A percentile compares a stretch with the other conserved stretches of the same genome.
phyloP scores from a whole-genome alignment of 371 early-diverging fungal species.

The Mucor circinelloides region DNA sequence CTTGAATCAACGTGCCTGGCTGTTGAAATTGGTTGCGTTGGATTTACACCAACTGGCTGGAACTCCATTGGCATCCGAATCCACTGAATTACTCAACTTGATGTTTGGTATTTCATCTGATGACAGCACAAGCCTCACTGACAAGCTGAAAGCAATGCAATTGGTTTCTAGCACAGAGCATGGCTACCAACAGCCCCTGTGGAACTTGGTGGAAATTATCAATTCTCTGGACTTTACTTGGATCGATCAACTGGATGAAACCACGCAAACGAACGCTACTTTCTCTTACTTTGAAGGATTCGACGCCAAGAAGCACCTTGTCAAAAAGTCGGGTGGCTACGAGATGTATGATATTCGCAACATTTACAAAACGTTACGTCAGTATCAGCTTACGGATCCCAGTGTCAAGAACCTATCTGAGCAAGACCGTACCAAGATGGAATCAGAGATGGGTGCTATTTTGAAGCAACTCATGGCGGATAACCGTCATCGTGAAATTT shows the following conservation, averaged over 20 bases:
- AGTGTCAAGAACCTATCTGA: conserved; percentile 35
- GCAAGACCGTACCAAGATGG: conserved; percentile 43
- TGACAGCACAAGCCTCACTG: conserved; percentile 1
- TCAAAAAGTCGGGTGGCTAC: conserved; percentile 34
- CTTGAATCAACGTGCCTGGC: conserved; percentile 85
- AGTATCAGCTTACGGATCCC: conserved; percentile 14
- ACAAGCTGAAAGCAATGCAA: not conserved
- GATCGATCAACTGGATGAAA: conserved; percentile 37
- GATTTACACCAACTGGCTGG: conserved; percentile 62
- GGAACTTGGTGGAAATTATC: conserved; percentile 53
- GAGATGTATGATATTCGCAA: conserved; percentile 65
- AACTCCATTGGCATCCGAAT: conserved; percentile 22
- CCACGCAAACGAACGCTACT: not conserved
- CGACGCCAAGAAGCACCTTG: conserved; percentile 14
- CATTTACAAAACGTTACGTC: conserved; percentile 36
- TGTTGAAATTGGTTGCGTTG: conserved; percentile 78
- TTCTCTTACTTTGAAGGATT: conserved; percentile 14
- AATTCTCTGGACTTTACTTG: conserved; percentile 54
- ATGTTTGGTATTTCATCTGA: conserved; percentile 23
- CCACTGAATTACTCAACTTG: conserved; percentile 9
- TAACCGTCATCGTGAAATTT: conserved; percentile 70
- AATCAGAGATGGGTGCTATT: conserved; percentile 55
- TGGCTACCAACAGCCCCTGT: conserved; percentile 42
- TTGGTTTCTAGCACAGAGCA: not conserved
- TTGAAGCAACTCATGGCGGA: conserved; percentile 56